Conservation (phyloP, 805 yeast species). For the Yamadazyma sp. region DNA sequence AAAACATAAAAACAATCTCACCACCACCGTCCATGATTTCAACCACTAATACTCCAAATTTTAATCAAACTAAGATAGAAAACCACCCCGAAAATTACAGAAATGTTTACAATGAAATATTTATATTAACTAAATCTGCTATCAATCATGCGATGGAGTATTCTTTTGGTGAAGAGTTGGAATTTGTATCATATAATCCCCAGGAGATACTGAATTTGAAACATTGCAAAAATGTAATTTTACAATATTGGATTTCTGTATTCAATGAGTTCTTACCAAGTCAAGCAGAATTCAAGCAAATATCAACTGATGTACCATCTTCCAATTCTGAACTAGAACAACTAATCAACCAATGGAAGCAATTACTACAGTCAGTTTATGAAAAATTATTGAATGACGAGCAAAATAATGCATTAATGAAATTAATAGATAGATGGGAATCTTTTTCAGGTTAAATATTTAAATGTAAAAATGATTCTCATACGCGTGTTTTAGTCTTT, state of each 20-base stretch:
- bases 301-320: slow-evolving; percentile 23
- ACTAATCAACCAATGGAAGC: slow-evolving; percentile 48
- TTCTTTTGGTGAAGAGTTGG: slow-evolving; percentile 58
- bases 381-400: slow-evolving; percentile 21
- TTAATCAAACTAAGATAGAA: background rate
- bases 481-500: no score
- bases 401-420: slow-evolving; percentile 27
- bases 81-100: background rate
- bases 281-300: background rate
- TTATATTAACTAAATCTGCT: slow-evolving; percentile 39
- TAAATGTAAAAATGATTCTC: background rate
- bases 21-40: background rate
- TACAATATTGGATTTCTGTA: slow-evolving; percentile 53
- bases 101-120: slow-evolving; percentile 39
- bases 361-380: slow-evolving; percentile 43
- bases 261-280: slow-evolving; percentile 47
- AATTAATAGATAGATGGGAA: slow-evolving; percentile 33
- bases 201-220: slow-evolving; percentile 28
- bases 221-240: slow-evolving; percentile 42
- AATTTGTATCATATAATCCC: slow-evolving; percentile 47
- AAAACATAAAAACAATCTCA: no score
- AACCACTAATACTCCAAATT: no score
- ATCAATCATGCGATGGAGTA: slow-evolving; percentile 50
- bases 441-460: slow-evolving; percentile 2
- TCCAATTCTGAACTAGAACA: slow-evolving; percentile 15